phyloP scores from a whole-genome alignment of 805 yeast species.

The Candida broadrunensis region DNA sequence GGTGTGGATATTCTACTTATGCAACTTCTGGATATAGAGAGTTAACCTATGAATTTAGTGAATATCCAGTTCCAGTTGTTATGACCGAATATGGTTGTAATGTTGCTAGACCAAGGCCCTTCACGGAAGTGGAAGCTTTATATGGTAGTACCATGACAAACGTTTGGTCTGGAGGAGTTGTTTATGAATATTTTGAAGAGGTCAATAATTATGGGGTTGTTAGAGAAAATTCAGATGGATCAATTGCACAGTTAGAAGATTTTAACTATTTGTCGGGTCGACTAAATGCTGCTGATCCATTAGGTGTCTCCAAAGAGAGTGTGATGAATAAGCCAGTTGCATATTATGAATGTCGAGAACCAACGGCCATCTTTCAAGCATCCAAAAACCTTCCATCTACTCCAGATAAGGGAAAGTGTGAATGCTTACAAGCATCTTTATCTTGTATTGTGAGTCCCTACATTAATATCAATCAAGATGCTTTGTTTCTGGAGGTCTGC shows the following conservation, averaged over 20 bases:
- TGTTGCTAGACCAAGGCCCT: slow-evolving; percentile 31
- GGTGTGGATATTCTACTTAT: slow-evolving; percentile 40
- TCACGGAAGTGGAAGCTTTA: slow-evolving; percentile 35
- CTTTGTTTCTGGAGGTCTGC: slow-evolving; percentile 32
- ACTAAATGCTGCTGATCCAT: slow-evolving; percentile 18
- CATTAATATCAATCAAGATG: slow-evolving; percentile 14
- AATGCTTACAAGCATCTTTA: slow-evolving; percentile 39
- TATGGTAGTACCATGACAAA: slow-evolving; percentile 30
- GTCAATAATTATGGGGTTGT: slow-evolving; percentile 36
- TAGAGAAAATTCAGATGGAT: slow-evolving; percentile 21
- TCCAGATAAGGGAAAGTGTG: slow-evolving; percentile 43
- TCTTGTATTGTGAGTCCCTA: slow-evolving; percentile 34
- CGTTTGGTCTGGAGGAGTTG: slow-evolving; percentile 40
- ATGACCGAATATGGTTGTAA: slow-evolving; percentile 42
- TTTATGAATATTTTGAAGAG: slow-evolving; percentile 35
- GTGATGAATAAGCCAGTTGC: background rate
- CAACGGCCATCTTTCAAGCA: slow-evolving; percentile 14
- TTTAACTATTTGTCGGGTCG: slow-evolving; percentile 25
- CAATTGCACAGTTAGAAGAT: slow-evolving; percentile 23
- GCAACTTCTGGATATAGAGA: slow-evolving; percentile 36
- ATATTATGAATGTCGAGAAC: background rate
- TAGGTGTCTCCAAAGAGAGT: slow-evolving; percentile 9
- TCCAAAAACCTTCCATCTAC: slow-evolving; percentile 31
- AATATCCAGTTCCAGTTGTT: slow-evolving; percentile 33
- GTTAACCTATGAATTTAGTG: slow-evolving; percentile 25